Percentiles rank a stretch among this genome's conserved stretches.
Evolutionary conservation across 345 rosid species (phyloP).

Genomic region (Citrus mangshanensis): DNA sequence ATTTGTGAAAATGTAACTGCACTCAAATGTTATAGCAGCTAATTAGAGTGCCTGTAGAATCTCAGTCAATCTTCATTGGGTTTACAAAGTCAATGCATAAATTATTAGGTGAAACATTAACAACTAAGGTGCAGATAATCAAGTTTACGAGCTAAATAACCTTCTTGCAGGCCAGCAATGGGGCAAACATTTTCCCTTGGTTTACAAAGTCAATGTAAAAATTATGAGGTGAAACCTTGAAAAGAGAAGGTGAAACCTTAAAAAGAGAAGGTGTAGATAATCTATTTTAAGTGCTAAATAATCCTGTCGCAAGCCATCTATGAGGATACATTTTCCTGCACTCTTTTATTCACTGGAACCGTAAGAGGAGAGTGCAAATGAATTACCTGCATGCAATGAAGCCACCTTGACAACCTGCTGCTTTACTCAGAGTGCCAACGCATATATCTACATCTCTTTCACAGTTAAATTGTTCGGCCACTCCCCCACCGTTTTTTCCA

Average conservation of each 20-base stretch:
- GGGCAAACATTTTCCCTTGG: not conserved
- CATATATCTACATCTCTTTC: constrained; percentile 81
- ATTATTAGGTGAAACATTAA: not conserved
- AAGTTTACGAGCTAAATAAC: not conserved
- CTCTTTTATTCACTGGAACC: constrained; percentile 4
- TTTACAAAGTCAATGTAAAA: not conserved
- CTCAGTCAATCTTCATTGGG: not conserved
- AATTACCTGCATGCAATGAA: constrained; percentile 90
- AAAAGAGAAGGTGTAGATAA: not conserved
- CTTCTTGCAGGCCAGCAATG: not conserved
- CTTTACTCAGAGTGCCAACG: constrained; percentile 92
- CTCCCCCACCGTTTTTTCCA: constrained; percentile 89
- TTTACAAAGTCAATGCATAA: not conserved
- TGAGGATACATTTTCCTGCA: not conserved
- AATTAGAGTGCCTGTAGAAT: not conserved
- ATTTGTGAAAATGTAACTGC: not conserved
- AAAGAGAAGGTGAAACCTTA: not conserved
- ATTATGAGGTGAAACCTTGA: too few relatives aligned
- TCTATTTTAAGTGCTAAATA: not conserved
- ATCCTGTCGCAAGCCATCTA: not conserved
- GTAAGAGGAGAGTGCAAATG: not conserved
- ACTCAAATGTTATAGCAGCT: not conserved
- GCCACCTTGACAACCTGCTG: constrained; percentile 99
- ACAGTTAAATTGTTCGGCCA: constrained; percentile 81
- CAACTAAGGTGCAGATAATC: not conserved